These are phyloP conservation scores for Noccaea caerulescens DNA, from an alignment of 345 rosid species.

Conservation along the genomic window DNA sequence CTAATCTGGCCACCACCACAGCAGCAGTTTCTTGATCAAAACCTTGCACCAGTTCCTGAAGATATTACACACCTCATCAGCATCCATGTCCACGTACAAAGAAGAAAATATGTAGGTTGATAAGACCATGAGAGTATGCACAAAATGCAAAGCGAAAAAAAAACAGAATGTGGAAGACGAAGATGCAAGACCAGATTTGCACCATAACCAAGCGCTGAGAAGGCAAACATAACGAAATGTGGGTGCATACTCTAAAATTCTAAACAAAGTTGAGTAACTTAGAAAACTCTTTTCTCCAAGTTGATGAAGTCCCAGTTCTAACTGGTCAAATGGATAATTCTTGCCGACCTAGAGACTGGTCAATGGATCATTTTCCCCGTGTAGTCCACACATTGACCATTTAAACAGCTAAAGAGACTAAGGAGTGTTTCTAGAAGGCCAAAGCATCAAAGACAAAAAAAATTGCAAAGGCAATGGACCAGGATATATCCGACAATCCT, in stretches of 20 bases:
- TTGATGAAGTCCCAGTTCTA: background rate
- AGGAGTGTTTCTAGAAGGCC: slow-evolving; percentile 3
- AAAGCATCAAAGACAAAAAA: slow-evolving; percentile 1
- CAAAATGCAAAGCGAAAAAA: background rate
- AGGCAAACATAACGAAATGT: slow-evolving; percentile 9
- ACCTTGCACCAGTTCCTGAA: slow-evolving; percentile 88
- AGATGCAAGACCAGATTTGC: slow-evolving; percentile 10
- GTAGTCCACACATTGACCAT: slow-evolving; percentile 2
- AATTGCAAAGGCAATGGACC: slow-evolving; percentile 1
- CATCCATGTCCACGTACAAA: slow-evolving; percentile 23
- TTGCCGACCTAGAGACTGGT: slow-evolving; percentile 1
- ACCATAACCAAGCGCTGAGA: background rate
- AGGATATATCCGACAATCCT: background rate
- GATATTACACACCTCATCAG: slow-evolving; percentile 33
- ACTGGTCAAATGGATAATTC: background rate
- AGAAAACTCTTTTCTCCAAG: background rate
- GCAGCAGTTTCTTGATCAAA: slow-evolving; percentile 99
- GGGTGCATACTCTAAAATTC: background rate
- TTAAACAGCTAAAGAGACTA: slow-evolving; percentile 19
- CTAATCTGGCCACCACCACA: slow-evolving; percentile 91
- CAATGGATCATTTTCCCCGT: background rate
- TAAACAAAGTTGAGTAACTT: slow-evolving; percentile 14
- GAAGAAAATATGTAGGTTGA: slow-evolving; percentile 7
- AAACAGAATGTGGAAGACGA: slow-evolving; percentile 10
- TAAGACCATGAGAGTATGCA: background rate